Evolutionary conservation across 1,139 yeast species (phyloP).

Genomic region (Arxiozyma bovina): DNA sequence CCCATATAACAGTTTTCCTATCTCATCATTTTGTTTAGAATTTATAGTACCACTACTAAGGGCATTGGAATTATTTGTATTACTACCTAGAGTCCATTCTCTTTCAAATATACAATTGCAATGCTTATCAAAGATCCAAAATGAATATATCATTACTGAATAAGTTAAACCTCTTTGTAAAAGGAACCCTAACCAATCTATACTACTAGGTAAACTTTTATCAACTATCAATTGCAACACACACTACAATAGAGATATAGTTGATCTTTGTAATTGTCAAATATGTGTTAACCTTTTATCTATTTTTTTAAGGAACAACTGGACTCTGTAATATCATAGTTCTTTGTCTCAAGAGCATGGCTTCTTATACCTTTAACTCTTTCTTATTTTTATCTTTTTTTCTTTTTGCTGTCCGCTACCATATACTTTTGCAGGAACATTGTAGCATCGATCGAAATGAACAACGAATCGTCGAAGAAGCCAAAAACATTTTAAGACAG

Average conservation of each 20-base stretch:
- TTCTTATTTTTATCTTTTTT: no score
- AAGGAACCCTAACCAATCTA: background rate
- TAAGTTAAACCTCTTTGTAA: background rate
- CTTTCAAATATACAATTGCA: constrained; percentile 69
- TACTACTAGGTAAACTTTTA: background rate
- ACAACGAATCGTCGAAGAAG: no score
- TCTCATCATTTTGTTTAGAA: constrained; percentile 50
- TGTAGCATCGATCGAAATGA: no score
- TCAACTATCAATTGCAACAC: background rate
- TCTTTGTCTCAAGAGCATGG: no score
- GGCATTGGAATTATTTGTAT: constrained; percentile 12
- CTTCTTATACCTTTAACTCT: no score
- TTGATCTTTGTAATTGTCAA: no score
- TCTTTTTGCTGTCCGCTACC: no score
- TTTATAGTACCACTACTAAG: constrained; percentile 42
- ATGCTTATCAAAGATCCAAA: constrained; percentile 85
- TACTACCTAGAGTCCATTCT: constrained; percentile 39
- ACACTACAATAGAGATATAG: background rate
- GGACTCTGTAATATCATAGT: no score
- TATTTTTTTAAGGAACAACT: no score
- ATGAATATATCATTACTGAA: constrained; percentile 58
- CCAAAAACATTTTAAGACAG: no score
- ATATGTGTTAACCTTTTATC: no score
- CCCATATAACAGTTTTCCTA: constrained; percentile 81
- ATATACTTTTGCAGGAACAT: no score